These are phyloP conservation scores for Colletotrichum cordylinicola DNA, from an alignment of 2,329 filamentous ascomycete genomes.

Conservation along the genomic window DNA sequence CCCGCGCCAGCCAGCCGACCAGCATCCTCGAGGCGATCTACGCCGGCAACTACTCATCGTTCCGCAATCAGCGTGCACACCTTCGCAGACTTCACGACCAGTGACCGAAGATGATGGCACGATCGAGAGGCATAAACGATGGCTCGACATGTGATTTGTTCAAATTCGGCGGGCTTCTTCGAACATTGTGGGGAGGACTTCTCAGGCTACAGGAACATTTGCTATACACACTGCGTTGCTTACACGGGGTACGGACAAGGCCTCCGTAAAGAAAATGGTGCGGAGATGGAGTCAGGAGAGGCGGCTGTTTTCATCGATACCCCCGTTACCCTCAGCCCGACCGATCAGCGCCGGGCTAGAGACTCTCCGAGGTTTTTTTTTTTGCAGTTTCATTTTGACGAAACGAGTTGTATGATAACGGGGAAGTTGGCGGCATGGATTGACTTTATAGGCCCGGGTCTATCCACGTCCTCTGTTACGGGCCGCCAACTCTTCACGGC, in stretches of 20 bases:
- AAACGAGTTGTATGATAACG: conserved; percentile 19
- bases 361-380: neutral
- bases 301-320: conserved; percentile 21
- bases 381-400: neutral
- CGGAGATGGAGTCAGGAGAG: conserved; percentile 19
- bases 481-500: neutral
- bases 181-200: neutral
- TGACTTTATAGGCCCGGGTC: conserved; percentile 6
- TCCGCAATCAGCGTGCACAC: conserved; percentile 71
- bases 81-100: conserved; percentile 57
- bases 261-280: neutral
- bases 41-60: conserved; percentile 80
- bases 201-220: neutral
- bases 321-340: neutral
- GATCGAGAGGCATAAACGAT: neutral
- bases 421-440: neutral
- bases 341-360: neutral
- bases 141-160: neutral
- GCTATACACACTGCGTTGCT: neutral
- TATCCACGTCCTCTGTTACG: neutral
- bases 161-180: neutral
- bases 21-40: conserved; percentile 77
- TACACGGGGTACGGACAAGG: neutral
- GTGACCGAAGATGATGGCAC: neutral
- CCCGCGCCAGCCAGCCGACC: conserved; percentile 28